These are phyloP conservation scores for Panellus pusillus DNA, from an alignment of 768 basidiomycete species.

Conservation along the genomic window DNA sequence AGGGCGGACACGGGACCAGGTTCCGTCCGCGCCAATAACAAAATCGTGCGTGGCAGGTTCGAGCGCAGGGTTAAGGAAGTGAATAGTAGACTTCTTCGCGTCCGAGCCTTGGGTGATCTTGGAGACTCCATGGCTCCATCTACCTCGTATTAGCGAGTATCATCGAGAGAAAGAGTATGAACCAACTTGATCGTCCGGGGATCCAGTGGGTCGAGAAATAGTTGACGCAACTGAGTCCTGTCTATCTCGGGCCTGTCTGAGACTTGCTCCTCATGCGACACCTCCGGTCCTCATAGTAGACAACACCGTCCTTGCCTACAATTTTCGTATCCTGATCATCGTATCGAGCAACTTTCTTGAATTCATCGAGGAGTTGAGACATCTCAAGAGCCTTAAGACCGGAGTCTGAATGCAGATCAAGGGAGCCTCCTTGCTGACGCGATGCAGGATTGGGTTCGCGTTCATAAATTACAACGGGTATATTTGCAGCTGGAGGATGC, in stretches of 20 bases:
- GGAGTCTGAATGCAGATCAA: background rate
- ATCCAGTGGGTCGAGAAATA: background rate
- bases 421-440: conserved; percentile 2
- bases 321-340: conserved; percentile 3
- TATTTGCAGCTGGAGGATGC: background rate
- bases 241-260: background rate
- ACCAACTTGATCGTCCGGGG: background rate
- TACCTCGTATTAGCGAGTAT: background rate
- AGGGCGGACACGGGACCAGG: conserved; percentile 1
- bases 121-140: conserved; percentile 5
- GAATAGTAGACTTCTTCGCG: background rate
- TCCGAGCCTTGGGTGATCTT: background rate
- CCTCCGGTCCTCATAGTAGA: background rate
- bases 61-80: background rate
- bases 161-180: background rate
- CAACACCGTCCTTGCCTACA: conserved; percentile 1
- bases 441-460: background rate
- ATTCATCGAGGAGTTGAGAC: background rate
- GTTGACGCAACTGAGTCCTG: background rate
- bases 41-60: background rate
- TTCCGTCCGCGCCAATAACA: background rate
- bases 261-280: background rate
- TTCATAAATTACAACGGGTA: background rate
- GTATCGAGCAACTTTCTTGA: conserved; percentile 2
- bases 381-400: conserved; percentile 1